Conservation (phyloP, 202 grass and related monocot species). For the Schoenoplectus tabernaemontani region DNA sequence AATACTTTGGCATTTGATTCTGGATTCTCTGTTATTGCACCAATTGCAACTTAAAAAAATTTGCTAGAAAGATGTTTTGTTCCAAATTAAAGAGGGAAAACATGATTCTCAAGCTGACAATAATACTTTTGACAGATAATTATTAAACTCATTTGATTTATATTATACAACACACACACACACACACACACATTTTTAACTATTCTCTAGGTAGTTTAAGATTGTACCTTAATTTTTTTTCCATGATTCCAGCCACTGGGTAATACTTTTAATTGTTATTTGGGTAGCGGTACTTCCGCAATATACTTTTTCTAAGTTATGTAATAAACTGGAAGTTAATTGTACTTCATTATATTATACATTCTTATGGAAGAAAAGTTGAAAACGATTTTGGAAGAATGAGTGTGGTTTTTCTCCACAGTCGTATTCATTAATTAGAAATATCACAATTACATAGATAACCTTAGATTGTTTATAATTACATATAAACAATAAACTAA, state of each 20-base stretch:
- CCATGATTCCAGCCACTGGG: neutral
- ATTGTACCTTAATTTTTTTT: neutral
- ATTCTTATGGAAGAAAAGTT: too few relatives aligned
- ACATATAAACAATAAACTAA: too few relatives aligned
- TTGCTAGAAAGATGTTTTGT: neutral
- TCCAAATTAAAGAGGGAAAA: neutral
- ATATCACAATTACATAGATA: too few relatives aligned
- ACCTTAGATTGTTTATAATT: too few relatives aligned
- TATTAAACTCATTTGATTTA: neutral
- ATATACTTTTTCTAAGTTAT: neutral
- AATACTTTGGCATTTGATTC: neutral
- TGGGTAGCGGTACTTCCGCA: neutral
- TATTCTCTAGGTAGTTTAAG: neutral
- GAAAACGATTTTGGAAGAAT: too few relatives aligned
- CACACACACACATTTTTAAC: neutral
- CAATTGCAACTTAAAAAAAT: neutral
- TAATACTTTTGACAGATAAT: neutral
- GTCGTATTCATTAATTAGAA: too few relatives aligned
- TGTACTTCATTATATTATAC: neutral
- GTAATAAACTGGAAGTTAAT: neutral
- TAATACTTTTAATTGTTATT: neutral
- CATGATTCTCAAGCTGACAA: neutral
- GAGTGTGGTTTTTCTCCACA: too few relatives aligned
- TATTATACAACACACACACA: neutral
- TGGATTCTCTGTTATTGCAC: neutral